phyloP scores from a whole-genome alignment of 768 basidiomycete genomes.

The Cantharellus anzutake region DNA sequence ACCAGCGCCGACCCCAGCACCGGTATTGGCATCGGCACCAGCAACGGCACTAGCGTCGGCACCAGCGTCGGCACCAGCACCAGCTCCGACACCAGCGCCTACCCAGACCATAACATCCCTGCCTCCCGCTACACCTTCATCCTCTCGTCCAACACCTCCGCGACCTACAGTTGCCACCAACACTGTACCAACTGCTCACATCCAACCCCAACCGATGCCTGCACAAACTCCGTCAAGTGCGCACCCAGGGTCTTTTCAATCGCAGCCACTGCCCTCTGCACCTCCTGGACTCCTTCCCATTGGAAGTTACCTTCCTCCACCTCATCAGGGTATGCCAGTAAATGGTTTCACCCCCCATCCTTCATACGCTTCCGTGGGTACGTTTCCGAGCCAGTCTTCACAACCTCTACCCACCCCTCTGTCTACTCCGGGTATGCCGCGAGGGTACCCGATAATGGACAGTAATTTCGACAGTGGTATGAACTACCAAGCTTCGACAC shows the following conservation, averaged over 20 bases:
- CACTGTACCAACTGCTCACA: background rate
- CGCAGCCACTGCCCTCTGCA: background rate
- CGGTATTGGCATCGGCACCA: background rate
- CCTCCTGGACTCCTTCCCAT: background rate
- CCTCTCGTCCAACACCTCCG: background rate
- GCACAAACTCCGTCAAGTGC: background rate
- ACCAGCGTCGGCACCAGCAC: background rate
- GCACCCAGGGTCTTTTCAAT: background rate
- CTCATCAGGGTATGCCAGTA: background rate
- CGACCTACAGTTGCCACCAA: background rate
- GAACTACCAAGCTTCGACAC: background rate
- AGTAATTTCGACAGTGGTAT: background rate
- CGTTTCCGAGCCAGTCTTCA: background rate
- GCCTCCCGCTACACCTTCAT: background rate
- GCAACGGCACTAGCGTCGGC: too few relatives aligned
- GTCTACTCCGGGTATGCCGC: background rate
- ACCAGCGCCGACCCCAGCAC: background rate
- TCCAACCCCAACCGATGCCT: conserved; percentile 1
- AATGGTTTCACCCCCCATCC: background rate
- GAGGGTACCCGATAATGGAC: background rate
- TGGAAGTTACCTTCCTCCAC: background rate
- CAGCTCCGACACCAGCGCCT: conserved; percentile 1
- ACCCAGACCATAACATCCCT: background rate
- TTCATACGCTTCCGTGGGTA: background rate
- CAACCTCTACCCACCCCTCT: background rate